Evolutionary conservation across 2,329 filamentous ascomycete species (phyloP), one percentile per base, ranked within the genome.

Genomic region (Lachnellula cervina): DNA sequence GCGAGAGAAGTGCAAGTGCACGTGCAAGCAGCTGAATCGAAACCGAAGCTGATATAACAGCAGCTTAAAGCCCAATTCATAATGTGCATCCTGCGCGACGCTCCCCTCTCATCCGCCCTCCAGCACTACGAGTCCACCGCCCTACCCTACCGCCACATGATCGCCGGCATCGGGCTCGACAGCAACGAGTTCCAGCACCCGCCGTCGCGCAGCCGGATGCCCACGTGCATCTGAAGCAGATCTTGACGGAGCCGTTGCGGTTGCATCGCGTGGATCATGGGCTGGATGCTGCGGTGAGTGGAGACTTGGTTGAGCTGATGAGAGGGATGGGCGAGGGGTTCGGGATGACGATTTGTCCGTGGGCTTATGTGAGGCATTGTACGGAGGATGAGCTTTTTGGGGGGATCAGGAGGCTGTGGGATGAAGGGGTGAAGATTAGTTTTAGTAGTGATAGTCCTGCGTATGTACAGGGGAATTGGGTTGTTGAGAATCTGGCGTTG

Each of bases 181-280:
- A 85, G 80, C 7, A 83, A 81, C 23, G 80, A 83, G 62, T 72
- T 76, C 50, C 73, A 74, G 1, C 77, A 76, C 56, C 79, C 78
- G 5, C 80, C 35, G 56, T 57, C 1, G 86, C 87, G 54, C 87
- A 90, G 69, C 87, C 90, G 66, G 86, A 84, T 1, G 83, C 85
- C 5, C 73, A 83, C 5, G 76, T 74, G 4, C 88, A 86, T 70
- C 84, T 91, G 62, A 70, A 72, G 34, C 54, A 59, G 17, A 52
- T 51, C 5, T 82, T 86, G 3, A 72, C 90, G 34, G 79, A 84
- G 58, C 66, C 74, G 25, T 75, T 89, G 23, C 73, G 75, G 19
- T 80, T 83, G 42, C 73, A 78, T 66, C 81, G 88, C 38, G 88
- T 91, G 66, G 87, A 90, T 67, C 87, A 91, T 67, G 87, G 87